Conservation (phyloP, 441 rosid species). For the Erodium moschatum region DNA sequence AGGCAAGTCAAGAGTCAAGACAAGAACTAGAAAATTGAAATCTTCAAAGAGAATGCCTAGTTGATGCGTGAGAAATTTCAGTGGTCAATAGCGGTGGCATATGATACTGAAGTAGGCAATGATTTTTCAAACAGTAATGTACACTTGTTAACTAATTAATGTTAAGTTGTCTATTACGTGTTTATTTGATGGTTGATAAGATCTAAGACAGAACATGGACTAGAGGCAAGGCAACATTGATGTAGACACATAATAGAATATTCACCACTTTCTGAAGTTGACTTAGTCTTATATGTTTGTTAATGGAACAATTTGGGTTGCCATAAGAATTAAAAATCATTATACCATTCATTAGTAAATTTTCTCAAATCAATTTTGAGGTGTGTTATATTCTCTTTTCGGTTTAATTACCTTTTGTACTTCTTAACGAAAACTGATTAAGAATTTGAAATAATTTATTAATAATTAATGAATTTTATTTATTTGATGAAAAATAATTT, state of each 20-base stretch:
- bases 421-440: too few species aligned
- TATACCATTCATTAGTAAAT: too few species aligned
- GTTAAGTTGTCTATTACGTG: background rate
- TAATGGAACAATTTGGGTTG: too few species aligned
- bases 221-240: background rate
- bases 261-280: background rate
- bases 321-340: too few species aligned
- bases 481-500: too few species aligned
- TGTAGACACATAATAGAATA: background rate
- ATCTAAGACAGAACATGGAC: too few species aligned
- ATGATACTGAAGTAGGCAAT: background rate
- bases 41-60: background rate
- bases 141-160: background rate
- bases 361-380: too few species aligned
- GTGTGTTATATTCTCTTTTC: too few species aligned
- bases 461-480: too few species aligned
- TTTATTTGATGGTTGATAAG: background rate
- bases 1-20: background rate
- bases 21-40: background rate
- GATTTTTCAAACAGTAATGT: background rate
- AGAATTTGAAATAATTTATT: too few species aligned
- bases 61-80: background rate
- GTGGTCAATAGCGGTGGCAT: background rate
- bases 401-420: too few species aligned
- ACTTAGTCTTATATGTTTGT: too few species aligned